Conservation (phyloP, 1,284 basidiomycete species). For the Sporisorium scitamineum region DNA sequence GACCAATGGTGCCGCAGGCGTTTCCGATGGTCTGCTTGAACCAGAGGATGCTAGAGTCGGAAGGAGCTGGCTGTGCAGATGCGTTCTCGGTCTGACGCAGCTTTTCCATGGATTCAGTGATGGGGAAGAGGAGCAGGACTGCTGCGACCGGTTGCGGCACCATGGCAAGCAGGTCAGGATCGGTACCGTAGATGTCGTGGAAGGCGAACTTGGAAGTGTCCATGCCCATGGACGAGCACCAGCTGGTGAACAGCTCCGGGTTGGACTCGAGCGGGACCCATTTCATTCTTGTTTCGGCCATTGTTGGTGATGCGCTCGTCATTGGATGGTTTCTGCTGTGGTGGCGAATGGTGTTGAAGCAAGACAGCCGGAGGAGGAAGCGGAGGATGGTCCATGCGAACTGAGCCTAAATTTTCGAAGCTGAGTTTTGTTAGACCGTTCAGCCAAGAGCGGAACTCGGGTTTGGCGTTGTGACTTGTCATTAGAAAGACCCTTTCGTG, state of each 20-base stretch:
- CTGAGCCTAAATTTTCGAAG: background rate
- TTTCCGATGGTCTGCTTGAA: constrained; percentile 69
- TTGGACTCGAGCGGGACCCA: constrained; percentile 70
- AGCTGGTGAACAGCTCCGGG: constrained; percentile 66
- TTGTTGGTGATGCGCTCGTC: background rate
- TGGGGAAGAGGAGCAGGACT: constrained; percentile 72
- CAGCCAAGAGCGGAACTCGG: constrained; percentile 9
- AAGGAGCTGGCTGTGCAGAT: constrained; percentile 14
- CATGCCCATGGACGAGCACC: constrained; percentile 61
- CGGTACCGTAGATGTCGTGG: constrained; percentile 72
- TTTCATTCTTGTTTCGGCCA: constrained; percentile 20
- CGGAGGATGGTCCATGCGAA: constrained; percentile 3
- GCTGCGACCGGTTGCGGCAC: constrained; percentile 72
- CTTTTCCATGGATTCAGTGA: constrained; percentile 68
- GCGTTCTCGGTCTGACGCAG: constrained; percentile 45
- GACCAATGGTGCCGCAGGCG: constrained; percentile 69
- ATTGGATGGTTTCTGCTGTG: background rate
- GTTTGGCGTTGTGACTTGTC: background rate
- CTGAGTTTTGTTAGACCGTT: background rate
- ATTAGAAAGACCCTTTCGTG: background rate
- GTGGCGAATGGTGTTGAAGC: background rate
- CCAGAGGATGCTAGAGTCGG: constrained; percentile 47
- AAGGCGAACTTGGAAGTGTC: constrained; percentile 70
- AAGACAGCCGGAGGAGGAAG: background rate
- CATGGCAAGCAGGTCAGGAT: constrained; percentile 72